Base-by-base conservation (phyloP, 1,284 basidiomycete species). In the Pholiota adiposa region DNA sequence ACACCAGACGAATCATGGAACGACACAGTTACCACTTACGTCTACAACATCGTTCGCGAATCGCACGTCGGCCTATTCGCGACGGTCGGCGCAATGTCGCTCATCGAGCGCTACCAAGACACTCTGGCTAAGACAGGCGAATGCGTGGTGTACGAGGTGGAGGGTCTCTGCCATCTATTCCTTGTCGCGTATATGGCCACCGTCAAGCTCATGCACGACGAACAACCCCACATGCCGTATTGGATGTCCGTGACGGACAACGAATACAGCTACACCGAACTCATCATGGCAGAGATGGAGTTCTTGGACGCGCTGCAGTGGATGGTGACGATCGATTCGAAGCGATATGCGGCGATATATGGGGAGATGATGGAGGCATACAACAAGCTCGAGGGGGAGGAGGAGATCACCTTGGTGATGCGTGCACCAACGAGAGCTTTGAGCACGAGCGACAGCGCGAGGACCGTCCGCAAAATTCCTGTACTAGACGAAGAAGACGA, bases 121-220 rank as follows among this genome's bases (percentile, higher is more conserved):
- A 46, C 48, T n/a, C 29, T 56, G 6, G 54, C 54, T 7, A 31
- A 55, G 21, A 34, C 16, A 16, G 43, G 14, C 6, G 53, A 46
- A 14, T 21, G 18, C 7, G 38, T 41, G 19, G 4, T 18, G 5
- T n/a, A 54, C 27, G 27, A 40, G 14, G 43, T 61, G 23, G 58
- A 61, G 5, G 66, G 62, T 3, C 58, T 63, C 14, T 49, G 57
- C 25, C 62, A 56, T 5, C 58, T 67, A 21, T 67, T 65, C 40
- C 43, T 65, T 19, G 29, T 60, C 40, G 54, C 62, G 6, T 67
- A 64, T 38, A 65, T 67, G 62, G 41, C 59, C 21, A 62, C 66
- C 14, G 62, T 51, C 14, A 65, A 63, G 46, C 54, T 58, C 14
- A 49, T 61, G 34, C 31, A 61, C 48, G 66, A 67, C 38, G 51